Percentiles rank a stretch among this genome's conserved stretches.
These are phyloP conservation scores for Clonostachys rhizophaga DNA, from an alignment of 2,329 filamentous ascomycete genomes.

Conservation along the genomic window DNA sequence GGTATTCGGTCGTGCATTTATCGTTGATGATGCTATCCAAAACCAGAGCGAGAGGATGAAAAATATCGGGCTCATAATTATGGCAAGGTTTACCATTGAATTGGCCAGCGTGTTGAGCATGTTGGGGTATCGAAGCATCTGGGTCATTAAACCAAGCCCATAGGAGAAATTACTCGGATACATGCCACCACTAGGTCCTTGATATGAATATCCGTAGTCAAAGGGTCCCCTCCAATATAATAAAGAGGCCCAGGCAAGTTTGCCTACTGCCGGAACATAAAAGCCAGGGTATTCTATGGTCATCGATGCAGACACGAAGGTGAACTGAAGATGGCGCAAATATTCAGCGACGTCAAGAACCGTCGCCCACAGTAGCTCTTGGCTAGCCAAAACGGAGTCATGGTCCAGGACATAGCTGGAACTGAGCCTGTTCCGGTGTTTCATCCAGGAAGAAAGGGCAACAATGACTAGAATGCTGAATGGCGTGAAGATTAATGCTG, in stretches of 20 bases:
- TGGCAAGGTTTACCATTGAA: constrained; percentile 2
- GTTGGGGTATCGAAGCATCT: constrained; percentile 2
- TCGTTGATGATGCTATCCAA: not conserved
- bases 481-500: not conserved
- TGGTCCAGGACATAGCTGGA: not conserved
- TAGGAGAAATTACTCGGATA: constrained; percentile 3
- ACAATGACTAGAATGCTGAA: not conserved
- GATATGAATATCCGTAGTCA: constrained; percentile 1
- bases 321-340: constrained; percentile 3
- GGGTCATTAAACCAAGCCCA: constrained; percentile 1
- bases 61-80: not conserved
- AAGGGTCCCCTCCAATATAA: constrained; percentile 4
- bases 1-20: not conserved
- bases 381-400: constrained; percentile 1
- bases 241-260: constrained; percentile 2
- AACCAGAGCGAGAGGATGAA: not conserved
- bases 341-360: constrained; percentile 1
- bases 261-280: constrained; percentile 1
- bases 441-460: not conserved
- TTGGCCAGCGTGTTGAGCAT: constrained; percentile 2
- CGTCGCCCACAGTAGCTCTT: constrained; percentile 2
- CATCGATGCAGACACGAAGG: constrained; percentile 1
- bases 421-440: not conserved
- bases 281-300: constrained; percentile 3
- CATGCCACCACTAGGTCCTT: not conserved